Evolutionary conservation across 1,284 basidiomycete genomes (phyloP), one percentile per base, ranked within the genome.

Genomic region (Leccinum subrobustum): DNA sequence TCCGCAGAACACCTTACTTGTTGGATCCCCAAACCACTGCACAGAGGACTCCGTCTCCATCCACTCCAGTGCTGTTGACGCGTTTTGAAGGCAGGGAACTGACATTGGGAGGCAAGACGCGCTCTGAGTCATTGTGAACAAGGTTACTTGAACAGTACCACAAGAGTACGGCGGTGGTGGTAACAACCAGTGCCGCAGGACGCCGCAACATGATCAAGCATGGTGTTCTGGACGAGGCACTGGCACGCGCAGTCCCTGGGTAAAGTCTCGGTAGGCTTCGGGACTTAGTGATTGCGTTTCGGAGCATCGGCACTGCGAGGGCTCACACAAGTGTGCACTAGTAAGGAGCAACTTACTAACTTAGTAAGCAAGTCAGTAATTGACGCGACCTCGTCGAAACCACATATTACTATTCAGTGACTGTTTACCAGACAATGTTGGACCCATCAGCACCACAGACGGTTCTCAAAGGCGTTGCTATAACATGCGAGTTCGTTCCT

Each of bases 401-500:
- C 6, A 25, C 4, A 6, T 12, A 25, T 1, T 25, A 25, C 25
- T 25, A 18, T 18, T 1, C 29, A 31, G 29, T 11, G 29, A 31
- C 18, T 6, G 14, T 33, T 3, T 35, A 31, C 16, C n/a, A 7
- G 35, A 61, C 54, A 73, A 35, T 35, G 33, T 35, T 73, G 71
- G 71, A 73, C 53, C 68, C 72, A 4, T 76, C 79, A 47, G 78
- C 83, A 57, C 75, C 81, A 42, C 71, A 78, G 51, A 81, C 78
- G 25, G 78, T 90, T 52, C 76, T 81, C 27, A 76, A 80, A 60
- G 84, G 85, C 58, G 82, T 86, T 48, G 66, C 82, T 62, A 73
- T 80, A 75, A 85, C 86, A 87, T 90, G 88, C 87, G 81, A 88
- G 88, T 89, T 82, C 83, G 84, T 88, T 82, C 77, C 77, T 58